Conservation (phyloP, 176 grass and related monocot genomes). For the Stipa capillata region DNA sequence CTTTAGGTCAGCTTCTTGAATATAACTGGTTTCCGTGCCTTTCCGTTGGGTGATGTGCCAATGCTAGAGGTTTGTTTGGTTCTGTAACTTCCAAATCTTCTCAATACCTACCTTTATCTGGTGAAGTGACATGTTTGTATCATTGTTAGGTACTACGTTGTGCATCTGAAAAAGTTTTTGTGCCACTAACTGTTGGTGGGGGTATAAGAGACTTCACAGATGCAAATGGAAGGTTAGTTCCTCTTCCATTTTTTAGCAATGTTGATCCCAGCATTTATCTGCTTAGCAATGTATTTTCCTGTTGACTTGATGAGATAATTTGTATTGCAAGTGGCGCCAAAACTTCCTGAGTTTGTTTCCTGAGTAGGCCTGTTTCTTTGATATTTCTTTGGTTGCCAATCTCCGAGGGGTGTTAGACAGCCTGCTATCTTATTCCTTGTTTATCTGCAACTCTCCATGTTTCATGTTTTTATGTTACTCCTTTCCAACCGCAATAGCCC, state of each 20-base stretch:
- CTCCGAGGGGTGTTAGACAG: background rate
- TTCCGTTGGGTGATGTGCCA: conserved; percentile 91
- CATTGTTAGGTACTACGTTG: conserved; percentile 64
- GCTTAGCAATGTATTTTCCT: background rate
- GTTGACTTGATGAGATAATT: conserved; percentile 10
- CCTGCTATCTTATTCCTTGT: conserved; percentile 13
- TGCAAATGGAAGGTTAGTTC: conserved; percentile 75
- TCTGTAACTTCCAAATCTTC: background rate
- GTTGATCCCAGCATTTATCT: background rate
- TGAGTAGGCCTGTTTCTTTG: background rate
- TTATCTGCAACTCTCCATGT: conserved; percentile 11
- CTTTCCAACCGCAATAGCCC: background rate
- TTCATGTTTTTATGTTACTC: background rate
- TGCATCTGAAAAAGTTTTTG: conserved; percentile 95
- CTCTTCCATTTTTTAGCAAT: background rate
- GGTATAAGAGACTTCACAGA: conserved; percentile 99
- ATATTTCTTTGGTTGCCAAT: background rate
- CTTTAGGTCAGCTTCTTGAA: conserved; percentile 96
- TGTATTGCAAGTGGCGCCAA: background rate
- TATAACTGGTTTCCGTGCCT: conserved; percentile 98
- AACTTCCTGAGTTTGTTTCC: background rate
- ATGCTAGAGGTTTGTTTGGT: conserved; percentile 88
- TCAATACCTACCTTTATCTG: background rate
- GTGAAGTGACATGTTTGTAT: conserved; percentile 9
- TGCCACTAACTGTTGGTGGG: conserved; percentile 97